Conservation (phyloP, 2,329 filamentous ascomycete species). For the Fusarium anthophilum region DNA sequence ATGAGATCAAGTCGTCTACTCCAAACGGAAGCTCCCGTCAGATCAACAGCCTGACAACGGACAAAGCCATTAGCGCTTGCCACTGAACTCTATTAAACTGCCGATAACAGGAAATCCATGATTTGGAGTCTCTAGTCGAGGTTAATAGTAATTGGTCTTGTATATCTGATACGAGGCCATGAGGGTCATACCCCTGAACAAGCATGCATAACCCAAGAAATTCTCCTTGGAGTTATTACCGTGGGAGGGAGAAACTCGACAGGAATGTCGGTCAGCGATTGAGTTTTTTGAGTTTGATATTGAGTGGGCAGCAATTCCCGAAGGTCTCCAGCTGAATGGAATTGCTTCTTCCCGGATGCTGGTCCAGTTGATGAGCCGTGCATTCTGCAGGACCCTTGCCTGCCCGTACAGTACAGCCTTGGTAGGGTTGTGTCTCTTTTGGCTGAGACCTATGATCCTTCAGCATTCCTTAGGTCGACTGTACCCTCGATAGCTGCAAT, state of each 20-base stretch:
- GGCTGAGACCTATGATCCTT: constrained; percentile 1
- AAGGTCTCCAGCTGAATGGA: constrained; percentile 5
- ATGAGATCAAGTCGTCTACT: background rate
- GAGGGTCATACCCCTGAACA: constrained; percentile 17
- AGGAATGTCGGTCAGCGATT: constrained; percentile 28
- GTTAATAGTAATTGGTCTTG: background rate
- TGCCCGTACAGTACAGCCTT: background rate
- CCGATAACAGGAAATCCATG: background rate
- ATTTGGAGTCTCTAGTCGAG: background rate
- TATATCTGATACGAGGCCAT: constrained; percentile 7
- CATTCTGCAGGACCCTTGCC: background rate
- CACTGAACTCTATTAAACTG: constrained; percentile 29
- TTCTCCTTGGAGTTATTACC: background rate
- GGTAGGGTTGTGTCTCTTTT: background rate
- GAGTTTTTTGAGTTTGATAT: constrained; percentile 22
- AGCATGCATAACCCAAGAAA: background rate
- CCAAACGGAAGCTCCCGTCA: constrained; percentile 29
- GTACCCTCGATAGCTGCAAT: background rate
- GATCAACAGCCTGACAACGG: constrained; percentile 19
- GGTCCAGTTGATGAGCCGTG: constrained; percentile 29
- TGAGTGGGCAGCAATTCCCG: constrained; percentile 19
- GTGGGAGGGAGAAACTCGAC: background rate
- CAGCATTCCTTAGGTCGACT: constrained; percentile 4
- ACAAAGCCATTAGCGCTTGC: constrained; percentile 8
- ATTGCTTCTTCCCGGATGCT: constrained; percentile 8